Conservation (phyloP, 1,284 basidiomycete genomes). For the Ceratorhiza oryzae-sativae region DNA sequence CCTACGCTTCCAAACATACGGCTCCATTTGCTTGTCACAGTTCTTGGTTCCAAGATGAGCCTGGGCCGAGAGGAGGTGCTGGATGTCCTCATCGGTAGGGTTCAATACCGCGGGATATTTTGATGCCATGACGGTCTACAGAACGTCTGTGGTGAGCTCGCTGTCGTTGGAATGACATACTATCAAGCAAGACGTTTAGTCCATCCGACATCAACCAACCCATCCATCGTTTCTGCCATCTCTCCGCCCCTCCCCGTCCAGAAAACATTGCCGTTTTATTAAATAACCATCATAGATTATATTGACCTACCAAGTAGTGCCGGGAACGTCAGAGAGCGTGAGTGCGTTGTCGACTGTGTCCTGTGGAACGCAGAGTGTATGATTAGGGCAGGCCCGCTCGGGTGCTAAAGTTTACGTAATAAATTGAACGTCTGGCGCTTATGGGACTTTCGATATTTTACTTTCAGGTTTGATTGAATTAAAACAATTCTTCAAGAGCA, state of each 20-base stretch:
- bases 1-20: slow-evolving; percentile 98
- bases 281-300: neutral
- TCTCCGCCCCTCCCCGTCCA: neutral
- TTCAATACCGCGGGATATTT: slow-evolving; percentile 93
- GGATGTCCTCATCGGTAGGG: slow-evolving; percentile 97
- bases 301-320: slow-evolving; percentile 4
- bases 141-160: slow-evolving; percentile 1
- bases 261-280: neutral
- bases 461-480: neutral
- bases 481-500: slow-evolving; percentile 47
- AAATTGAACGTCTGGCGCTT: neutral
- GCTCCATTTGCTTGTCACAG: slow-evolving; percentile 98
- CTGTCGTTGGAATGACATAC: neutral
- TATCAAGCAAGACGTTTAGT: slow-evolving; percentile 11
- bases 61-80: slow-evolving; percentile 93
- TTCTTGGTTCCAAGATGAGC: slow-evolving; percentile 98
- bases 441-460: neutral
- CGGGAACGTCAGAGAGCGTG: slow-evolving; percentile 36
- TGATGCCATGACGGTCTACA: slow-evolving; percentile 60
- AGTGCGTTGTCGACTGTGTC: slow-evolving; percentile 35
- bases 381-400: slow-evolving; percentile 30
- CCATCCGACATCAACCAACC: slow-evolving; percentile 19
- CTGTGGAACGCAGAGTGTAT: slow-evolving; percentile 9
- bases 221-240: slow-evolving; percentile 8
- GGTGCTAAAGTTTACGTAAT: slow-evolving; percentile 3